These are phyloP conservation scores for Podaxis rugospora DNA, from an alignment of 768 basidiomycete species.

Conservation along the genomic window DNA sequence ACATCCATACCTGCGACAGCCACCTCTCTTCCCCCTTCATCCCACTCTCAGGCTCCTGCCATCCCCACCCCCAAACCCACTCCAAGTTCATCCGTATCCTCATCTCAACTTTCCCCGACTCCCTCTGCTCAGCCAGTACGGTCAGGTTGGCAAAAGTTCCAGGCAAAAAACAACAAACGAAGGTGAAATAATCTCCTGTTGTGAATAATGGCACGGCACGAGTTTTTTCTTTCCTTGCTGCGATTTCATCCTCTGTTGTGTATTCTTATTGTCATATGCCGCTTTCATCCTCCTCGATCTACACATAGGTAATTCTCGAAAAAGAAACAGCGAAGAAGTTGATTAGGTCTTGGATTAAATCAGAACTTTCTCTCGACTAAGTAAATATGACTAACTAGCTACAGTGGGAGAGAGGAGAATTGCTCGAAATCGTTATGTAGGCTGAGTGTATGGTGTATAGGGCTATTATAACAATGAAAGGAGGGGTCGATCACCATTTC, in stretches of 20 bases:
- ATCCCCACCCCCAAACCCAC: neutral
- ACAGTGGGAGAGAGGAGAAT: slow-evolving; percentile 4
- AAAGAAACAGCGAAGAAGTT: neutral
- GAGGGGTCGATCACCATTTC: neutral
- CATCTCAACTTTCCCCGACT: slow-evolving; percentile 11
- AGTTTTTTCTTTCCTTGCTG: neutral
- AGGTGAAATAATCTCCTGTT: slow-evolving; percentile 16
- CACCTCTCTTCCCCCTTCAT: slow-evolving; percentile 10
- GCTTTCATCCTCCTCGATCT: neutral
- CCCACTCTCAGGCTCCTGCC: neutral
- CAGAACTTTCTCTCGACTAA: slow-evolving; percentile 2
- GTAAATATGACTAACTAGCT: slow-evolving; percentile 12
- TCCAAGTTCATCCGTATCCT: neutral
- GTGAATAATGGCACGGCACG: neutral
- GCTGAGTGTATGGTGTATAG: neutral
- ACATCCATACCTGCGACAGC: slow-evolving; percentile 19
- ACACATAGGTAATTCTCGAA: neutral
- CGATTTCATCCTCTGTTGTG: too few species aligned
- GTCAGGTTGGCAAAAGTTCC: slow-evolving; percentile 59
- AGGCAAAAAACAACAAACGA: slow-evolving; percentile 31
- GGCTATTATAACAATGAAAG: neutral
- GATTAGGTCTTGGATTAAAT: slow-evolving; percentile 8
- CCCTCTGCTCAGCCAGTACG: slow-evolving; percentile 27
- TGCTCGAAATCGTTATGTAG: neutral
- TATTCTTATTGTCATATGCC: too few species aligned